Evolutionary conservation across 495 filamentous ascomycete species (phyloP).

Genomic region (Podospora pseudocomata): DNA sequence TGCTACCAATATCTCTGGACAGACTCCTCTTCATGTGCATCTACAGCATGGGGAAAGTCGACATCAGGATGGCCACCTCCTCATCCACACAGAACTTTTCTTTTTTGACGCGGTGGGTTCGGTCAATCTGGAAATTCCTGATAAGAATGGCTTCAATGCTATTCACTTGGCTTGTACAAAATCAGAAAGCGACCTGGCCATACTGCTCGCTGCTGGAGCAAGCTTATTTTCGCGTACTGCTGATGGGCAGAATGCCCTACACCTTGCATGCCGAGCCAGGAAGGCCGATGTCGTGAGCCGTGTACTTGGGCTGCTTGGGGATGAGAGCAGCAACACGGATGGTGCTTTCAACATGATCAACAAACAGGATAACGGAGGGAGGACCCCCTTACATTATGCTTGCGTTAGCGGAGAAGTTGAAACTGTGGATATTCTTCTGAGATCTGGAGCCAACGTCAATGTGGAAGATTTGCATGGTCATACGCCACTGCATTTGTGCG

Average conservation of each 20-base stretch:
- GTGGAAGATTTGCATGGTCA: constrained; percentile 11
- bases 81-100: background rate
- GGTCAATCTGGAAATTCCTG: background rate
- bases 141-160: constrained; percentile 12
- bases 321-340: constrained; percentile 14
- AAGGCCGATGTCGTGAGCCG: constrained; percentile 15
- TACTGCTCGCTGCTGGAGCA: constrained; percentile 13
- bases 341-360: constrained; percentile 12
- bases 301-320: constrained; percentile 15
- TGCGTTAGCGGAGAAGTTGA: constrained; percentile 11
- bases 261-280: constrained; percentile 14
- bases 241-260: constrained; percentile 17
- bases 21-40: background rate
- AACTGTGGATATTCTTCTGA: constrained; percentile 15
- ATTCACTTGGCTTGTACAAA: constrained; percentile 2
- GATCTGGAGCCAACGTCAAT: constrained; percentile 18
- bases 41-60: background rate
- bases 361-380: too few relatives aligned
- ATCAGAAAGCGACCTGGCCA: background rate
- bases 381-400: constrained; percentile 29
- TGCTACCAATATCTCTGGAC: background rate
- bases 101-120: background rate
- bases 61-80: background rate
- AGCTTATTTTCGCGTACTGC: background rate
- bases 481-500: constrained; percentile 18